Percentiles rank a stretch among this genome's conserved stretches.
phyloP scores from a whole-genome alignment of 2,329 filamentous ascomycete genomes.

The Fonsecaea erecta region DNA sequence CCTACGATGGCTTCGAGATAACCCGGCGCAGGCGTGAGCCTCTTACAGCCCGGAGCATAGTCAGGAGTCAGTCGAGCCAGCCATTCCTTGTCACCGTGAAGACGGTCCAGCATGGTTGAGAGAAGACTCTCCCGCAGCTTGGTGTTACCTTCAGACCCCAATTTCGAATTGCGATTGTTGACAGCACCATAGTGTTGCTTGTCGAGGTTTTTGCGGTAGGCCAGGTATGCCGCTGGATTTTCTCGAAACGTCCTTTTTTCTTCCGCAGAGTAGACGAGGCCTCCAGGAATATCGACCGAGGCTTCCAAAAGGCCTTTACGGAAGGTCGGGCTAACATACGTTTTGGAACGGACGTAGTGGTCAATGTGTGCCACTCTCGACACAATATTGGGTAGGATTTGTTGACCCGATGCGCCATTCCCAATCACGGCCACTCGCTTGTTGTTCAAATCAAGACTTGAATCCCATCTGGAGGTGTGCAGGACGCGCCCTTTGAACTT shows the following conservation, averaged over 20 bases:
- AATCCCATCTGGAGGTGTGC: slow-evolving; percentile 62
- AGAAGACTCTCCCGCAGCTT: background rate
- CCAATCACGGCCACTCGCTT: slow-evolving; percentile 37
- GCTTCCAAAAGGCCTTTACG: slow-evolving; percentile 1
- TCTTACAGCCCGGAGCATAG: slow-evolving; percentile 22
- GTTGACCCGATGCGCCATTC: slow-evolving; percentile 34
- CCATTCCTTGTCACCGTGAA: slow-evolving; percentile 11
- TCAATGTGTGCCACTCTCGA: slow-evolving; percentile 5
- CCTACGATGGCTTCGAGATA: slow-evolving; percentile 36
- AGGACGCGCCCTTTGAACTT: slow-evolving; percentile 62
- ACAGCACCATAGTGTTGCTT: slow-evolving; percentile 7
- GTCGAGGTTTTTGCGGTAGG: background rate
- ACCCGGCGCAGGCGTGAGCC: slow-evolving; percentile 30
- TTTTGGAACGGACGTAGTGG: slow-evolving; percentile 12
- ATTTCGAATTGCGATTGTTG: slow-evolving; percentile 1
- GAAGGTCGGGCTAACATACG: background rate
- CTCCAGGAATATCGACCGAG: slow-evolving; percentile 1
- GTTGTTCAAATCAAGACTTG: slow-evolving; percentile 57
- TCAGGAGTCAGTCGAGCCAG: slow-evolving; percentile 25
- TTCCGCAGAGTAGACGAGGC: slow-evolving; percentile 2
- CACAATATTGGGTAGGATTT: slow-evolving; percentile 43
- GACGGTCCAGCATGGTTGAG: background rate
- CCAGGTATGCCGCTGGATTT: slow-evolving; percentile 7
- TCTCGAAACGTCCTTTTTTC: slow-evolving; percentile 9
- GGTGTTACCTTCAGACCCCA: background rate